A percentile compares a stretch with the other conserved stretches of the same genome.
Conservation (phyloP, 73 alveolate genomes). For the Tetrahymena elliotti region DNA sequence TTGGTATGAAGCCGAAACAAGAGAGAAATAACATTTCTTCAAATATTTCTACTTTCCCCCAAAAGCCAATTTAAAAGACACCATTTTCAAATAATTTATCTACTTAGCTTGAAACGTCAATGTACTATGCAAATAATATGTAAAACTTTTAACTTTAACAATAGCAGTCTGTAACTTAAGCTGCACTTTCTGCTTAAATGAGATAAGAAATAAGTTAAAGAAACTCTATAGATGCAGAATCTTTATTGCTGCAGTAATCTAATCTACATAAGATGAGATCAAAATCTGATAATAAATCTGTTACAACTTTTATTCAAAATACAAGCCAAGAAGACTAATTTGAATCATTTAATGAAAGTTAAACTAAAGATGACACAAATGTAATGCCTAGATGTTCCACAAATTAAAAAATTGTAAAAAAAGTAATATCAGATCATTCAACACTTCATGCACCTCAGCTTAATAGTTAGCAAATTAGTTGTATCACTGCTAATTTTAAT, state of each 20-base stretch:
- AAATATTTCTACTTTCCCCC: neutral
- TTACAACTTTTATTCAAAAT: neutral
- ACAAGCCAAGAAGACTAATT: neutral
- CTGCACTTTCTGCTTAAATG: neutral
- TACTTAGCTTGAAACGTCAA: neutral
- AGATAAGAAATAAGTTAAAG: neutral
- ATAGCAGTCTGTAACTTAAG: neutral
- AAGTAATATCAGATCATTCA: neutral
- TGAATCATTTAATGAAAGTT: neutral
- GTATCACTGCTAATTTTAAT: neutral
- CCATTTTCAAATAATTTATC: neutral
- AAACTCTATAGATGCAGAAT: neutral
- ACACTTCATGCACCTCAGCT: neutral
- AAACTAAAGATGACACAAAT: neutral
- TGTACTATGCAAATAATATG: neutral
- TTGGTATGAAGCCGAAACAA: too few species aligned
- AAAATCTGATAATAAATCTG: neutral
- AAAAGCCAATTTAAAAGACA: neutral
- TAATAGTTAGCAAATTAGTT: neutral
- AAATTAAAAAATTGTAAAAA: neutral
- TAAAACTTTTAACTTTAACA: neutral
- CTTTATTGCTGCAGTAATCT: neutral
- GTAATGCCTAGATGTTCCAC: neutral
- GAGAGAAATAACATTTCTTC: neutral
- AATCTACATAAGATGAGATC: neutral